Percentiles rank a stretch among this genome's conserved stretches.
Evolutionary conservation across 1,139 yeast genomes (phyloP).

Genomic region (Kodamaea sp.): DNA sequence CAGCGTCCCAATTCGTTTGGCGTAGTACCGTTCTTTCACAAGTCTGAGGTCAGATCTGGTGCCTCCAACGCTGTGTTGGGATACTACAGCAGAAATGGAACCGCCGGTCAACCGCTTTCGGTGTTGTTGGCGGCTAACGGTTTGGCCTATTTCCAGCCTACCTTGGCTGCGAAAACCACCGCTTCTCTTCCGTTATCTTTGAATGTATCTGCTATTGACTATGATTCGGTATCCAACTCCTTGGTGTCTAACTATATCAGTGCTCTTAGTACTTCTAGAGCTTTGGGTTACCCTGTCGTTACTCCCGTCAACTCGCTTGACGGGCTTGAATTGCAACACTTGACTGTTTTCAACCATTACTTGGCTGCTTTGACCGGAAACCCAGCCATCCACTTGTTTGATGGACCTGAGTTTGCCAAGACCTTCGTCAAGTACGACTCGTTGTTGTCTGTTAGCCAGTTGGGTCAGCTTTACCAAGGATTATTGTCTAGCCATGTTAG

Average conservation of each 20-base stretch:
- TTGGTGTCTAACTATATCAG: conserved; percentile 69
- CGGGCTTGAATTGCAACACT: conserved; percentile 63
- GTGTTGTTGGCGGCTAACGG: conserved; percentile 72
- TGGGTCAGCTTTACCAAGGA: conserved; percentile 43
- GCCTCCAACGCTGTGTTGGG: conserved; percentile 83
- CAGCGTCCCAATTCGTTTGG: conserved; percentile 56
- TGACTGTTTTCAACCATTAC: conserved; percentile 65
- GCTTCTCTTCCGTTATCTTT: conserved; percentile 58
- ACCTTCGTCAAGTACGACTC: conserved; percentile 52
- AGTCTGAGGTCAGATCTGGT: conserved; percentile 79
- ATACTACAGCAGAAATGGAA: conserved; percentile 49
- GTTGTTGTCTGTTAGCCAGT: conserved; percentile 46
- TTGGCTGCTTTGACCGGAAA: conserved; percentile 53
- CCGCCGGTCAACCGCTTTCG: conserved; percentile 42
- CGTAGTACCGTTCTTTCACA: conserved; percentile 55
- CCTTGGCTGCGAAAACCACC: conserved; percentile 39
- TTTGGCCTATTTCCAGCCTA: conserved; percentile 64
- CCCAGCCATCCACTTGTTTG: conserved; percentile 73
- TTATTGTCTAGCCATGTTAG: conserved; percentile 33
- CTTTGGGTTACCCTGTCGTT: conserved; percentile 69
- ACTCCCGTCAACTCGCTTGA: conserved; percentile 57
- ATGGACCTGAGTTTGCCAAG: conserved; percentile 71
- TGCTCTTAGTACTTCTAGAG: conserved; percentile 63
- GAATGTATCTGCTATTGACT: conserved; percentile 74
- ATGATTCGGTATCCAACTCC: conserved; percentile 50